Conservation (phyloP, 106 monocot genomes). For the Posidonia australis region DNA sequence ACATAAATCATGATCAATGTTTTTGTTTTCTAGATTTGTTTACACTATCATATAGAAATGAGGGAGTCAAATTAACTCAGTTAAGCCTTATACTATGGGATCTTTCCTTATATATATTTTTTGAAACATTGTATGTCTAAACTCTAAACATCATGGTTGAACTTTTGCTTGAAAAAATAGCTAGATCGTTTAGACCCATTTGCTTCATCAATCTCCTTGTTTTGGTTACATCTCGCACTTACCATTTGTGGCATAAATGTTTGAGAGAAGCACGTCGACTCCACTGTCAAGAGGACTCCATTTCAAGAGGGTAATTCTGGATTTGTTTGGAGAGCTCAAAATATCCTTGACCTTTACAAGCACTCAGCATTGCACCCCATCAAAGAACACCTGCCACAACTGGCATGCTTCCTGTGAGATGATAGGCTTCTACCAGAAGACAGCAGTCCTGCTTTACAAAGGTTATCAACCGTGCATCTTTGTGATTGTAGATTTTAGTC, state of each 20-base stretch:
- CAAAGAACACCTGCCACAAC: constrained; percentile 37
- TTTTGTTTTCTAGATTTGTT: no score
- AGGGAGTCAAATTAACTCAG: no score
- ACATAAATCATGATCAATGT: no score
- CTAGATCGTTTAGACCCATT: constrained; percentile 41
- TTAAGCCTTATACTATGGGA: no score
- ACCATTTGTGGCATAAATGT: constrained; percentile 41
- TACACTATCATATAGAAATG: no score
- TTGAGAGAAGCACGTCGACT: constrained; percentile 52
- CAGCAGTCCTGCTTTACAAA: constrained; percentile 44
- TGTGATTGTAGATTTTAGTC: constrained; percentile 27
- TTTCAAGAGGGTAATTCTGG: constrained; percentile 20
- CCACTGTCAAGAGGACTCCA: constrained; percentile 39
- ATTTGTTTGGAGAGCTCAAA: constrained; percentile 27
- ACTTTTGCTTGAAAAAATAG: no score
- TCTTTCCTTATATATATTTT: no score
- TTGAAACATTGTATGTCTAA: no score
- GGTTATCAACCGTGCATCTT: constrained; percentile 57
- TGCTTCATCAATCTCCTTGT: constrained; percentile 45
- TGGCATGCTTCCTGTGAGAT: constrained; percentile 42
- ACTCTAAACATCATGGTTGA: no score
- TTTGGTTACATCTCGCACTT: constrained; percentile 38
- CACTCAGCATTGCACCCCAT: constrained; percentile 48
- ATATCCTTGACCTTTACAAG: constrained; percentile 33
- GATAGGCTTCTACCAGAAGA: constrained; percentile 39